These are phyloP conservation scores for Erigeron canadensis DNA, from an alignment of 129 eudicot genomes.

Conservation along the genomic window DNA sequence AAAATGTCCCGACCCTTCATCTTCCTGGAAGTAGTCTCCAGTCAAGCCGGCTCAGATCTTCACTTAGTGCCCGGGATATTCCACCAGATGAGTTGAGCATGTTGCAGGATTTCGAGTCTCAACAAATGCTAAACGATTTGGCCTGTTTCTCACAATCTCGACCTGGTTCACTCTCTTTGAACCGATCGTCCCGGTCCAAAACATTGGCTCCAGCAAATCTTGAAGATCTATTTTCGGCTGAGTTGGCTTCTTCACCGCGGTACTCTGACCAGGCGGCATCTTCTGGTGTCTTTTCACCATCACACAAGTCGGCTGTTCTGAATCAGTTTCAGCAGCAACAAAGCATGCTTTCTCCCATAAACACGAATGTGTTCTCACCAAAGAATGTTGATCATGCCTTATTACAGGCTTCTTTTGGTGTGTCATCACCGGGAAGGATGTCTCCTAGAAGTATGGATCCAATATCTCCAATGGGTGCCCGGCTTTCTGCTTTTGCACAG, in stretches of 20 bases:
- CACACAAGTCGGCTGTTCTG: constrained; percentile 71
- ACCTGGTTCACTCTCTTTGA: constrained; percentile 55
- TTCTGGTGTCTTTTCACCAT: constrained; percentile 68
- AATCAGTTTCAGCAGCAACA: constrained; percentile 93
- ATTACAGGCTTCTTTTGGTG: constrained; percentile 68
- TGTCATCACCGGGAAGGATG: constrained; percentile 65
- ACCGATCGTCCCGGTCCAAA: constrained; percentile 54
- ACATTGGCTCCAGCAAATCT: constrained; percentile 83
- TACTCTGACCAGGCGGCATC: constrained; percentile 60
- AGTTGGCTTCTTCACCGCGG: constrained; percentile 69
- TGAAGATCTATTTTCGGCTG: constrained; percentile 77
- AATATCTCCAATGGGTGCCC: constrained; percentile 58
- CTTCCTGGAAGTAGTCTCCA: constrained; percentile 91
- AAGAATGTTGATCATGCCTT: constrained; percentile 61
- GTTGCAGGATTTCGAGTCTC: constrained; percentile 65
- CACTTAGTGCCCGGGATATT: constrained; percentile 81
- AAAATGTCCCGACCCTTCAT: constrained; percentile 77
- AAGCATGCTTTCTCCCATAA: constrained; percentile 80
- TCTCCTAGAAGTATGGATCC: constrained; percentile 86
- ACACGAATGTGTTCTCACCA: constrained; percentile 68
- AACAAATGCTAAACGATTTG: constrained; percentile 55
- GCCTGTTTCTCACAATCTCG: constrained; percentile 64
- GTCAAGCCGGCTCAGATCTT: constrained; percentile 86
- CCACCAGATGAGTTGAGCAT: constrained; percentile 61
- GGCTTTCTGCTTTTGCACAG: constrained; percentile 58